Base-by-base conservation (phyloP, 495 filamentous ascomycete genomes). In the Penicillium coprophilum region DNA sequence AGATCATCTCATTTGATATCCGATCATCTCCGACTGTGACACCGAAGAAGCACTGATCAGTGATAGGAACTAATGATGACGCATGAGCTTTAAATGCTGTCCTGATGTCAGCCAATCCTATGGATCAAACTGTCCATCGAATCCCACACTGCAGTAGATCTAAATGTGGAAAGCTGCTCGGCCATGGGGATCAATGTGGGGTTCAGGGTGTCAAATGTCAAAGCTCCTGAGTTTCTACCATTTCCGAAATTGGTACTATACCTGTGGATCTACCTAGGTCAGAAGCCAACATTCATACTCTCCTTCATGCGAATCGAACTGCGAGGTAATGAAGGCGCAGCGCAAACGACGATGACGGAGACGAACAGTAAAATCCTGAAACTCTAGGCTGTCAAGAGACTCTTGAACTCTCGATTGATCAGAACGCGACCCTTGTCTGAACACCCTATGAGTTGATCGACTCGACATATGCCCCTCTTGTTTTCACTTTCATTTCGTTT, bases 361-460 rank as follows among this genome's bases (percentile, higher is more conserved):
- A 10, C 17, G 12, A 23, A 34, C 13, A 9, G 15, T 24, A n/a
- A 53, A 21, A 24, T 2, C 8, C 36, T 1, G 6, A 13, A 23
- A 12, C 1, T 3, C 30, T 4, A 46, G 24, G 40, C 24, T 44
- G 8, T 34, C 13, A 30, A n/a, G n/a, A 21, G 5, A 8, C 11
- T 6, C 24, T 32, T n/a, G 30, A 36, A 8, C 11, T 6, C 24
- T 32, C 13, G 30, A 36, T 53, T 7, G 4, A 53, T 38, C 40
- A 46, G 28, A 27, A 41, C 28, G 31, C 51, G 20, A 53, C 15
- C 51, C 28, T 32, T 31, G 23, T 38, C 6, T 38, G 15, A 38
- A 38, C 9, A 32, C 13, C 2, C 45, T 47, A 45, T 27, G 20
- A 31, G 15, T 32, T 36, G 50, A 61, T 61, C 45, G 19, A 57